These are phyloP conservation scores for Samsoniella hepiali DNA, from an alignment of 2,329 filamentous ascomycete genomes.

Conservation along the genomic window DNA sequence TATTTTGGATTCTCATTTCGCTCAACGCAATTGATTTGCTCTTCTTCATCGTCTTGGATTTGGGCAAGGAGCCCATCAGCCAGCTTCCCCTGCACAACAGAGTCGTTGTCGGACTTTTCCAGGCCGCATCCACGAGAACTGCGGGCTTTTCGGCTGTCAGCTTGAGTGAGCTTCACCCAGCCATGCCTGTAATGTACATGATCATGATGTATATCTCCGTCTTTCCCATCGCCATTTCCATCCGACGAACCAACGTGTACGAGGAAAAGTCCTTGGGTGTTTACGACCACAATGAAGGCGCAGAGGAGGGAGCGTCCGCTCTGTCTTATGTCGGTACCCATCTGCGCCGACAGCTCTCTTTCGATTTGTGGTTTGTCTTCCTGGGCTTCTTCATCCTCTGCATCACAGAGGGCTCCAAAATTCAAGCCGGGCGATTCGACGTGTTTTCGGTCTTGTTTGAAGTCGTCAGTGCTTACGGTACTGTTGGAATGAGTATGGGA, in stretches of 20 bases:
- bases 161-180: slow-evolving; percentile 75
- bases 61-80: slow-evolving; percentile 68
- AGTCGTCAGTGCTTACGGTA: slow-evolving; percentile 87
- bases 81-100: slow-evolving; percentile 68
- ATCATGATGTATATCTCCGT: slow-evolving; percentile 99
- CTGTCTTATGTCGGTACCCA: slow-evolving; percentile 88
- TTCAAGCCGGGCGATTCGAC: slow-evolving; percentile 62
- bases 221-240: slow-evolving; percentile 92
- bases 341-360: slow-evolving; percentile 88
- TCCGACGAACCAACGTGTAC: slow-evolving; percentile 93
- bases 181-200: slow-evolving; percentile 88
- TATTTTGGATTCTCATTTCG: slow-evolving; percentile 79
- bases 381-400: slow-evolving; percentile 88
- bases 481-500: slow-evolving; percentile 85
- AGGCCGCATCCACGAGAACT: slow-evolving; percentile 84
- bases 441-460: slow-evolving; percentile 76
- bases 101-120: slow-evolving; percentile 83
- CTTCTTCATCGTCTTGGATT: slow-evolving; percentile 88
- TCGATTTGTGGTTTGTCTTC: slow-evolving; percentile 97
- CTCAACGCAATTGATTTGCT: slow-evolving; percentile 84
- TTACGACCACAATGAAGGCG: slow-evolving; percentile 52
- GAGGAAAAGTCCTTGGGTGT: slow-evolving; percentile 85
- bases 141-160: slow-evolving; percentile 85
- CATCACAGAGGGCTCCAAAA: slow-evolving; percentile 75
- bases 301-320: slow-evolving; percentile 50